These are phyloP conservation scores for Austroboletus novae-zelandiae DNA, from an alignment of 1,284 basidiomycete species.

Conservation along the genomic window DNA sequence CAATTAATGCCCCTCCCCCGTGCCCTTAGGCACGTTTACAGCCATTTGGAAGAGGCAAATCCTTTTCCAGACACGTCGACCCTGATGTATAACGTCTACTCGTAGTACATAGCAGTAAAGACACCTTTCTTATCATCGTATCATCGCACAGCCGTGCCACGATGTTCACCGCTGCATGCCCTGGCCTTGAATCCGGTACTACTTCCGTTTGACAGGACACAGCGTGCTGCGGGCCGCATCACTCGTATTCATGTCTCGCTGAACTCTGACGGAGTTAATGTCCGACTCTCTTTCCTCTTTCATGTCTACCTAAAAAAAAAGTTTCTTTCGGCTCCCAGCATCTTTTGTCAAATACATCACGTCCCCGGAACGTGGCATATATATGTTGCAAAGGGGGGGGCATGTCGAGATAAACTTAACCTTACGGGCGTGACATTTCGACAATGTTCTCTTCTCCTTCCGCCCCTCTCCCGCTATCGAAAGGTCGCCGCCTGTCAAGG, in stretches of 20 bases:
- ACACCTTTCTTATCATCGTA: background rate
- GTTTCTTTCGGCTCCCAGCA: background rate
- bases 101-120: background rate
- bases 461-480: background rate
- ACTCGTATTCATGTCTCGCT: background rate
- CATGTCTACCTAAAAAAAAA: background rate
- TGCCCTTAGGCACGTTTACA: constrained; percentile 7
- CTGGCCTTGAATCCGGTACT: background rate
- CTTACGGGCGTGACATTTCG: background rate
- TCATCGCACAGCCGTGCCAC: background rate
- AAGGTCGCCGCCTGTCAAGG: background rate
- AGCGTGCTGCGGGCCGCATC: background rate
- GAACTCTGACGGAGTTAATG: constrained; percentile 1
- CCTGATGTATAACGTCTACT: background rate
- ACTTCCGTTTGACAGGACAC: background rate
- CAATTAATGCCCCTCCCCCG: constrained; percentile 4
- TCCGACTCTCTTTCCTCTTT: background rate
- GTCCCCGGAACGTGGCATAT: background rate
- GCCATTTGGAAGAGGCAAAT: background rate
- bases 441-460: background rate
- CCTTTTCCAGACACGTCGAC: background rate
- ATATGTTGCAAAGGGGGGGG: background rate
- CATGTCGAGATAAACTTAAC: background rate
- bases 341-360: too few species aligned
- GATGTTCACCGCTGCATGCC: background rate